Evolutionary conservation across 2,329 filamentous ascomycete species (phyloP).

Genomic region (Penicillium sp.): DNA sequence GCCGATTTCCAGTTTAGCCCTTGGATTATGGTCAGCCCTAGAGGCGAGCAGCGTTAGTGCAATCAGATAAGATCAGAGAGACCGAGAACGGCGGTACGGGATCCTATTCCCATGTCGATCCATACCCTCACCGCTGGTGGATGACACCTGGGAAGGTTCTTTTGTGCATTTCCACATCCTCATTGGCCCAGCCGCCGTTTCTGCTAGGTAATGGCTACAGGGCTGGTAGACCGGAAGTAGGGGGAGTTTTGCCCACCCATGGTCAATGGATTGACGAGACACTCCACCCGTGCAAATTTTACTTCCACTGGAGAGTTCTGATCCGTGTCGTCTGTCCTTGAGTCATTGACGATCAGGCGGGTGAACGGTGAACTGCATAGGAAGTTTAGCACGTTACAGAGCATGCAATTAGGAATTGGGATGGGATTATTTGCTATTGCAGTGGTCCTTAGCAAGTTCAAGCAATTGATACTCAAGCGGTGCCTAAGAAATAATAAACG

Average conservation of each 20-base stretch:
- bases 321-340: neutral
- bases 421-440: neutral
- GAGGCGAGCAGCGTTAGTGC: slow-evolving; percentile 17
- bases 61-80: slow-evolving; percentile 29
- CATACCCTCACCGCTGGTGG: slow-evolving; percentile 18
- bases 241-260: slow-evolving; percentile 14
- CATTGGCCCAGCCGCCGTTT: slow-evolving; percentile 20
- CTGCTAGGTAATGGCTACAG: slow-evolving; percentile 23
- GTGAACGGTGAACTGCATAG: slow-evolving; percentile 1
- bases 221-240: slow-evolving; percentile 7
- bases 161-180: neutral
- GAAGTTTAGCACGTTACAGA: neutral
- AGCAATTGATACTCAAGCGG: neutral
- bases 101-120: slow-evolving; percentile 17
- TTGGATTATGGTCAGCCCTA: slow-evolving; percentile 14
- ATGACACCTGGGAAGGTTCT: slow-evolving; percentile 8
- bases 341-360: slow-evolving; percentile 7
- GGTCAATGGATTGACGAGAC: slow-evolving; percentile 17
- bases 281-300: slow-evolving; percentile 9
- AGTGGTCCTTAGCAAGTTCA: neutral
- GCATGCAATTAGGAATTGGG: neutral
- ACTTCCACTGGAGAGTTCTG: slow-evolving; percentile 3
- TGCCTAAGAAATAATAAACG: neutral
- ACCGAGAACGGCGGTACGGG: slow-evolving; percentile 15
- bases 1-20: slow-evolving; percentile 2